Conservation (phyloP, 1,284 basidiomycete genomes). For the Papiliotrema nemorosa region DNA sequence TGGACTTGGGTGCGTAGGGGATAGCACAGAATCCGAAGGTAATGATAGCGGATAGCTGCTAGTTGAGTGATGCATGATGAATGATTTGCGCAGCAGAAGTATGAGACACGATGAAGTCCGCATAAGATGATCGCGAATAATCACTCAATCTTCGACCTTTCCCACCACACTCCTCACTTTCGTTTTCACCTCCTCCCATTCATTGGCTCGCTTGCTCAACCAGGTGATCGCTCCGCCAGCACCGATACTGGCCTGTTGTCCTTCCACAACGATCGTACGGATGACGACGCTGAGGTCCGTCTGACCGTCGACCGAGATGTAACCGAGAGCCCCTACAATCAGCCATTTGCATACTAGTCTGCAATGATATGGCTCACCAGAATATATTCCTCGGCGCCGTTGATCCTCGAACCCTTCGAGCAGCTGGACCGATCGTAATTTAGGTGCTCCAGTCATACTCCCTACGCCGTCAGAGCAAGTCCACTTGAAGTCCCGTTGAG, state of each 20-base stretch:
- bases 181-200: slow-evolving; percentile 91
- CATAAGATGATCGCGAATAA: too few species aligned
- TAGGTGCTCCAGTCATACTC: slow-evolving; percentile 94
- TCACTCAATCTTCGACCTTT: slow-evolving; percentile 4
- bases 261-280: slow-evolving; percentile 80
- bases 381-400: slow-evolving; percentile 72
- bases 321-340: slow-evolving; percentile 69
- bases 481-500: too few species aligned
- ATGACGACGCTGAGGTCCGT: slow-evolving; percentile 96
- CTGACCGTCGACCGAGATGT: slow-evolving; percentile 82
- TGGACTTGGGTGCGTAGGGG: too few species aligned
- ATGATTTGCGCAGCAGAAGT: too few species aligned
- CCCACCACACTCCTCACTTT: slow-evolving; percentile 60
- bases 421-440: slow-evolving; percentile 87
- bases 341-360: not conserved
- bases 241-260: slow-evolving; percentile 60
- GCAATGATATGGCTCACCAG: slow-evolving; percentile 51
- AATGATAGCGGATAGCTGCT: too few species aligned
- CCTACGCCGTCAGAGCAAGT: not conserved
- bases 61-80: too few species aligned
- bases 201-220: slow-evolving; percentile 75
- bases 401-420: slow-evolving; percentile 73
- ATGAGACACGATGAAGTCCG: too few species aligned
- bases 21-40: too few species aligned
- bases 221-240: slow-evolving; percentile 96